A percentile compares a stretch with the other conserved stretches of the same genome.
Evolutionary conservation across 179 eudicot species (phyloP).

Genomic region (Corrigiola litoralis): DNA sequence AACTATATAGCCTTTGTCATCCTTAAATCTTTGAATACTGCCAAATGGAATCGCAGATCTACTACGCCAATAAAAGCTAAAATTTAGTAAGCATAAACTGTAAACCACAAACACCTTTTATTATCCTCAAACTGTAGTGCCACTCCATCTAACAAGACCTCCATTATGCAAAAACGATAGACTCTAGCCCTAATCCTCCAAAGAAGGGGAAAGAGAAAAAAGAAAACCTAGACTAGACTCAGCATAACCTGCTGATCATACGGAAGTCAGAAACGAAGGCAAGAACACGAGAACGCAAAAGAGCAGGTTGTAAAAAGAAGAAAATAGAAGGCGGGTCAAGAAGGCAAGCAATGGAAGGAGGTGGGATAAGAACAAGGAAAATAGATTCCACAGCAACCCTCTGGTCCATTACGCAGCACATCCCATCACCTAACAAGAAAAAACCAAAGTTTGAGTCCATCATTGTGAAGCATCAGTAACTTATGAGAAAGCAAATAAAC

Average conservation of each 20-base stretch:
- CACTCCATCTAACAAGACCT: constrained; percentile 24
- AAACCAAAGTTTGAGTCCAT: not conserved
- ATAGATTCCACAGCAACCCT: constrained; percentile 8
- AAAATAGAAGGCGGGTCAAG: not conserved
- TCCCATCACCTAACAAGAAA: constrained; percentile 22
- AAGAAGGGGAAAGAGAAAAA: not conserved
- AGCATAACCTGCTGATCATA: constrained; percentile 16
- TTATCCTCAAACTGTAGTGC: constrained; percentile 24
- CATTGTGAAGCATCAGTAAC: too few relatives aligned
- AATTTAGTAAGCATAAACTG: constrained; percentile 7
- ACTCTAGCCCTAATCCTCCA: constrained; percentile 15
- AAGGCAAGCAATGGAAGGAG: constrained; percentile 4
- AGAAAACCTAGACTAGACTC: constrained; percentile 14
- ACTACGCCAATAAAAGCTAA: constrained; percentile 7
- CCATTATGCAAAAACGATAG: constrained; percentile 1
- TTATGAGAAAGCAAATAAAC: not conserved
- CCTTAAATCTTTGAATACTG: constrained; percentile 10
- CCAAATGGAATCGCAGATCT: constrained; percentile 12
- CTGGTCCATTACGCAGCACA: constrained; percentile 18
- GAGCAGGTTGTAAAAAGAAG: not conserved
- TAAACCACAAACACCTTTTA: constrained; percentile 19
- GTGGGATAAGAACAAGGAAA: constrained; percentile 6
- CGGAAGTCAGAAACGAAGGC: constrained; percentile 4
- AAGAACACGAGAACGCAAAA: constrained; percentile 11
- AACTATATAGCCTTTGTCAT: constrained; percentile 18